Conservation (phyloP, 495 filamentous ascomycete species). For the Melanomma pulvis-pyrius region DNA sequence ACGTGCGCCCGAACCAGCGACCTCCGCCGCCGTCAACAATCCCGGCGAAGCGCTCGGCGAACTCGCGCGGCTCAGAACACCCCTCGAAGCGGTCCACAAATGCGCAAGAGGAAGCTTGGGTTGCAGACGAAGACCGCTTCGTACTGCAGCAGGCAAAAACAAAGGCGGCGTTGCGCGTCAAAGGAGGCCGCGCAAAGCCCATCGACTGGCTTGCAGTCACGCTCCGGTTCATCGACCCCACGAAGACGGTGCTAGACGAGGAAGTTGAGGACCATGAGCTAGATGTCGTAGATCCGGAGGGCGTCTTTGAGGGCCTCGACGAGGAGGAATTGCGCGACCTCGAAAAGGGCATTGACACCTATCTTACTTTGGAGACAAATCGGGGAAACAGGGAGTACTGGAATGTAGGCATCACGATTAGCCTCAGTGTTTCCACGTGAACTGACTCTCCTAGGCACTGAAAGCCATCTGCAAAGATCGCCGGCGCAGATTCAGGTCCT, state of each 20-base stretch:
- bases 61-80: constrained; percentile 1
- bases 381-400: constrained; percentile 81
- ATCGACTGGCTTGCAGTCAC: constrained; percentile 96
- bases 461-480: constrained; percentile 82
- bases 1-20: constrained; percentile 16
- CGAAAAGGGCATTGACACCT: constrained; percentile 84
- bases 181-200: constrained; percentile 85
- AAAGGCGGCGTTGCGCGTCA: constrained; percentile 95
- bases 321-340: constrained; percentile 73
- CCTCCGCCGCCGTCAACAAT: constrained; percentile 32
- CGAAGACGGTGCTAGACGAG: constrained; percentile 72
- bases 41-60: constrained; percentile 44
- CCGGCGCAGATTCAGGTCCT: constrained; percentile 64
- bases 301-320: constrained; percentile 75
- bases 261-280: constrained; percentile 77
- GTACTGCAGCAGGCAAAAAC: constrained; percentile 97
- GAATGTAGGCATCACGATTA: constrained; percentile 55
- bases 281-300: constrained; percentile 79
- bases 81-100: constrained; percentile 31
- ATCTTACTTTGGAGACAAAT: constrained; percentile 78
- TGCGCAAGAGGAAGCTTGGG: constrained; percentile 61
- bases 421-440: not conserved
- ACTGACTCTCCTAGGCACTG: constrained; percentile 63
- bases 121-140: constrained; percentile 93
- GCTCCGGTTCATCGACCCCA: constrained; percentile 82